phyloP scores from a whole-genome alignment of 257 asterid genomes.

The Solanum clarkiae region DNA sequence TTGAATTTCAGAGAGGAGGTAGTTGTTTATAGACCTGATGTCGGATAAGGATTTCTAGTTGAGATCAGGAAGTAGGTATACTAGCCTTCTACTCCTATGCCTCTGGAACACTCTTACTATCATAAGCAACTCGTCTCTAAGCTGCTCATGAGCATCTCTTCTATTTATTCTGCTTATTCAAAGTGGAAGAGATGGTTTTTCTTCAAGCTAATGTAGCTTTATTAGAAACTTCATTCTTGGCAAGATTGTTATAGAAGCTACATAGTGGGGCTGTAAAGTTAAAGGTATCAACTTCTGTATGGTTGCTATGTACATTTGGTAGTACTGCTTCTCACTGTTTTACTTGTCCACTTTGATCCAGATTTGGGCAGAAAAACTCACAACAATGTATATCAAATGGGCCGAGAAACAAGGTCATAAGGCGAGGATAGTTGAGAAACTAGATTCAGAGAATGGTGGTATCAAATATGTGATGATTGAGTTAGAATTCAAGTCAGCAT shows the following conservation, averaged over 20 bases:
- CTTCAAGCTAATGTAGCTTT: not conserved
- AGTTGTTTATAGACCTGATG: not conserved
- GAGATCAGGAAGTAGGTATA: not conserved
- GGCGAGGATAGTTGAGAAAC: conserved; percentile 57
- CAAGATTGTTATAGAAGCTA: not conserved
- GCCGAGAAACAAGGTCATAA: conserved; percentile 58
- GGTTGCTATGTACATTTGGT: not conserved
- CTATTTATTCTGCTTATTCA: not conserved
- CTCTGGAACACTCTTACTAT: not conserved
- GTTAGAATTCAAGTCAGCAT: conserved; percentile 56
- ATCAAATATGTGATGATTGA: conserved; percentile 44
- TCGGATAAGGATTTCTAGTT: not conserved
- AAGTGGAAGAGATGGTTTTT: not conserved
- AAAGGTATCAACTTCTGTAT: not conserved
- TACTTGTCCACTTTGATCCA: conserved; percentile 13
- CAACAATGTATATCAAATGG: conserved; percentile 70
- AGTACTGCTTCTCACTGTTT: not conserved
- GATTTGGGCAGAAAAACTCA: conserved; percentile 57
- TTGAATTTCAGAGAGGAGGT: not conserved
- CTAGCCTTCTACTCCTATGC: not conserved
- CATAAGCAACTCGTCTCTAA: not conserved
- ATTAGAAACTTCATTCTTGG: not conserved
- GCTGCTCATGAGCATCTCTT: not conserved
- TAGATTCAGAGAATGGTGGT: conserved; percentile 29
- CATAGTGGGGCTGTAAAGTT: not conserved